Evolutionary conservation across 1,284 basidiomycete genomes (phyloP), one percentile per base, ranked within the genome.

Genomic region (Prillingera fragicola): DNA sequence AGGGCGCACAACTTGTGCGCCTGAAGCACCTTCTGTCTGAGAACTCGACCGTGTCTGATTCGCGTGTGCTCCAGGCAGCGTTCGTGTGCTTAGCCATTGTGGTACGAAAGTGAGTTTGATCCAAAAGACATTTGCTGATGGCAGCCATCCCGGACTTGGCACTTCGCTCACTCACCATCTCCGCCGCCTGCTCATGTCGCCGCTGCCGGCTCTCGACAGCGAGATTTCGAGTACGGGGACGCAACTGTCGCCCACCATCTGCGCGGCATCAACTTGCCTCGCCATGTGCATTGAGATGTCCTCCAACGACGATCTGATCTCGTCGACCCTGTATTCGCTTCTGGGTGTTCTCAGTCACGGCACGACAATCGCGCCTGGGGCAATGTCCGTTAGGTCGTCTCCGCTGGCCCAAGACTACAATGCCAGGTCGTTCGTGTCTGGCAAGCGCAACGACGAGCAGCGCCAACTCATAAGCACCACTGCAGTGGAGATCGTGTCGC

Each of bases 251-350:
- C 83, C 84, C 48, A 81, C 80, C 23, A 75, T 95, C 13, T 76
- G 80, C 23, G 84, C 90, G 1, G 88, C 90, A 3, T 90, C 91
- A 2, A 87, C 85, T 61, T 91, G 88, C 58, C 76, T 97, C 25
- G 85, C 88, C 3, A 76, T 88, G 41, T 96, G 92, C 68, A 85
- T 96, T 50, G 83, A 84, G 85, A 74, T 88, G 43, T 82, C 87
- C 12, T 84, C 86, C 7, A 87, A 87, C 42, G 87, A 94, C 57
- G 90, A 94, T 65, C 79, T 92, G 35, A 80, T 91, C 59, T 84
- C 92, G 77, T 95, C 91, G 3, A 90, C 90, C 56, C 86, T 95
- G 80, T 96, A 97, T 69, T 92, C 90, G 8, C 78, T 97, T 13
- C 77, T 97, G 49, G 96, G 96, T 63, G 87, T 88, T 62, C 84